phyloP scores from a whole-genome alignment of 441 rosid species.

The Melastoma candidum region DNA sequence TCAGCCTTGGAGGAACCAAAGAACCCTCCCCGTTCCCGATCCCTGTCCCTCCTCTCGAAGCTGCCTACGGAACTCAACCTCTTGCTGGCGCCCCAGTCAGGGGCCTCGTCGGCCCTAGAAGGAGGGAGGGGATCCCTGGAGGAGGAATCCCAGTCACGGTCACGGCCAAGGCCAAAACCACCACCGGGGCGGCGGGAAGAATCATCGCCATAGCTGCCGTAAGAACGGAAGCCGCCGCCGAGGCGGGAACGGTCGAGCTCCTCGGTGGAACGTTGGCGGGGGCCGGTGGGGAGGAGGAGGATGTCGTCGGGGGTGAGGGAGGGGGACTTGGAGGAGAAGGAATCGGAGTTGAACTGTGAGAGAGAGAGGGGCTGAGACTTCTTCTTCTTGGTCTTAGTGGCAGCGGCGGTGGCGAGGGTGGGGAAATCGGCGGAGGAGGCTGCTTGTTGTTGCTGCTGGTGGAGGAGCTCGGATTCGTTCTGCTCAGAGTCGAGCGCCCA shows the following conservation, averaged over 20 bases:
- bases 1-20: conserved; percentile 88
- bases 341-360: conserved; percentile 35
- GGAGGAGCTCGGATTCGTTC: conserved; percentile 11
- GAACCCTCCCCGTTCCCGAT: conserved; percentile 23
- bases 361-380: conserved; percentile 52
- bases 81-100: conserved; percentile 71
- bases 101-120: conserved; percentile 84
- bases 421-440: conserved; percentile 47
- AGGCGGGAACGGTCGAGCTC: conserved; percentile 64
- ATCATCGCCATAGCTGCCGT: conserved; percentile 21
- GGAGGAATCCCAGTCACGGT: conserved; percentile 41
- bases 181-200: conserved; percentile 31
- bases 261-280: conserved; percentile 71
- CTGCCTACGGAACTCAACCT: conserved; percentile 31
- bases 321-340: conserved; percentile 21
- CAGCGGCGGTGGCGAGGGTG: conserved; percentile 52
- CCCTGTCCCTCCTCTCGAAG: conserved; percentile 34
- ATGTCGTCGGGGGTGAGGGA: conserved; percentile 44
- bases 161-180: conserved; percentile 28
- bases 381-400: conserved; percentile 61
- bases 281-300: conserved; percentile 65
- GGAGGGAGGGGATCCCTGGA: conserved; percentile 46
- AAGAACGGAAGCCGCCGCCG: conserved; percentile 71
- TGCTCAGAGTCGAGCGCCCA: conserved; percentile 88
- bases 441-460: conserved; percentile 7